Evolutionary conservation across 2,329 filamentous ascomycete species (phyloP).

Genomic region (Rugonectria rugulosa): DNA sequence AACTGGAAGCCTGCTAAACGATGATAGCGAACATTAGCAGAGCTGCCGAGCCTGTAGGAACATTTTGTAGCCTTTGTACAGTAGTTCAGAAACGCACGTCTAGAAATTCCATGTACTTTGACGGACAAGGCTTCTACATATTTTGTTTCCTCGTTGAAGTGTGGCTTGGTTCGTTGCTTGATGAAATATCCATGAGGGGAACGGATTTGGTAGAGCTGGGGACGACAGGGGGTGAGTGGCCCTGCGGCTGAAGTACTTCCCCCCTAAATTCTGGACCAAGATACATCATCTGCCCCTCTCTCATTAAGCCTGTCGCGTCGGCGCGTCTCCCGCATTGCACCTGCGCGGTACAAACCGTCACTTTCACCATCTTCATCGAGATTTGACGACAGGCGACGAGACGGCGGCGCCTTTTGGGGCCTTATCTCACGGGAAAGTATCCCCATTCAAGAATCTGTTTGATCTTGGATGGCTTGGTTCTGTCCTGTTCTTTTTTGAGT

Average conservation of each 20-base stretch:
- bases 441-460: too few relatives aligned
- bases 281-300: slow-evolving; percentile 21
- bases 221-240: not conserved
- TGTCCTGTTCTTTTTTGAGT: too few relatives aligned
- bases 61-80: slow-evolving; percentile 37
- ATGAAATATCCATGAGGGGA: not conserved
- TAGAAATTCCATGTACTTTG: slow-evolving; percentile 17
- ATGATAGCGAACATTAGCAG: not conserved
- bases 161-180: not conserved
- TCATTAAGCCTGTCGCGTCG: slow-evolving; percentile 25
- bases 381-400: not conserved
- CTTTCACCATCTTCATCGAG: not conserved
- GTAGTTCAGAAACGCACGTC: slow-evolving; percentile 25
- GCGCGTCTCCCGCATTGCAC: slow-evolving; percentile 29
- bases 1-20: not conserved
- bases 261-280: slow-evolving; percentile 6
- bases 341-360: slow-evolving; percentile 8
- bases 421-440: too few relatives aligned
- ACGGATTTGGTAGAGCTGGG: not conserved
- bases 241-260: slow-evolving; percentile 14
- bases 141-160: too few relatives aligned
- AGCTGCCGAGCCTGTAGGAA: slow-evolving; percentile 33
- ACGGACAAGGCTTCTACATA: too few relatives aligned
- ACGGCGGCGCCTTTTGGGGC: not conserved
- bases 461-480: too few relatives aligned